Evolutionary conservation across 2,329 filamentous ascomycete genomes (phyloP).

Genomic region (Emericellopsis cladophorae): DNA sequence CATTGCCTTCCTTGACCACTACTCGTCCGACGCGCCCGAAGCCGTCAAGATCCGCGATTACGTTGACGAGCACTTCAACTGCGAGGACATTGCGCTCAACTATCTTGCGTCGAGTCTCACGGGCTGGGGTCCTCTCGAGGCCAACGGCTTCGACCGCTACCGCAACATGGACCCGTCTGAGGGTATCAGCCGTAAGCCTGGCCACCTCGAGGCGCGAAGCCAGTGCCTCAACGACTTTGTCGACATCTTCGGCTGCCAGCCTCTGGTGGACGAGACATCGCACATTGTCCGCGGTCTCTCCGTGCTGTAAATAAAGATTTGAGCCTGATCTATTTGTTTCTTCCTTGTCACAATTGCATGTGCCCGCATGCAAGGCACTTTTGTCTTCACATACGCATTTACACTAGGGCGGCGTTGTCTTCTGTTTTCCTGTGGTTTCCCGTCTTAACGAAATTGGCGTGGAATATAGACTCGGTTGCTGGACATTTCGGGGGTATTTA

Average conservation of each 20-base stretch:
- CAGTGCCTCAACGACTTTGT: conserved; percentile 21
- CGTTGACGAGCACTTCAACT: conserved; percentile 24
- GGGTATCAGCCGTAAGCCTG: conserved; percentile 19
- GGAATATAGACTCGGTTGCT: too few species aligned
- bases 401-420: too few species aligned
- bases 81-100: conserved; percentile 26
- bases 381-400: too few species aligned
- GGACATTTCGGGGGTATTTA: too few species aligned
- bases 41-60: conserved; percentile 18
- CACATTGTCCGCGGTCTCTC: conserved; percentile 15
- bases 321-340: too few species aligned
- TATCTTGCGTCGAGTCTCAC: conserved; percentile 20
- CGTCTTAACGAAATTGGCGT: too few species aligned
- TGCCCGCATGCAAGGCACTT: too few species aligned
- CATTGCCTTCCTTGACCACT: conserved; percentile 24
- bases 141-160: conserved; percentile 17
- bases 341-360: too few species aligned
- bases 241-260: conserved; percentile 19
- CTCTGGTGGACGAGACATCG: conserved; percentile 18
- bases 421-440: too few species aligned
- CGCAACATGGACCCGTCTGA: conserved; percentile 15
- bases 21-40: conserved; percentile 16
- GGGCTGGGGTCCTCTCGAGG: conserved; percentile 18
- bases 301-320: too few species aligned
- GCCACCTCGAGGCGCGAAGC: conserved; percentile 19